Evolutionary conservation across 306 rosid species (phyloP), one percentile per base, ranked within the genome.

Genomic region (Potentilla sterilis): DNA sequence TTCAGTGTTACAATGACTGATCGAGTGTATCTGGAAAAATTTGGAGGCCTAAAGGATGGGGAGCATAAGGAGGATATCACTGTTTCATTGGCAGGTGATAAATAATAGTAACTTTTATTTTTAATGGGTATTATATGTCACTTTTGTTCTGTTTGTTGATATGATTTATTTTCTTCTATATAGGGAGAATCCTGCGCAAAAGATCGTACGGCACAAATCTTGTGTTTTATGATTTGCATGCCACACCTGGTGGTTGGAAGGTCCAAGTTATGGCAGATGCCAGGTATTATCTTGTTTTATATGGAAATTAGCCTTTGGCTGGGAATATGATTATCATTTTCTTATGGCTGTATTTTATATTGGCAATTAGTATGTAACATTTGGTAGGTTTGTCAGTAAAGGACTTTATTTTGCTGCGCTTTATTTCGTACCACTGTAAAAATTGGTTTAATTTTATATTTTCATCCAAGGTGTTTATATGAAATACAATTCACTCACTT

Each of bases 191-290:
- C 49, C 85, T 83, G 91, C 85, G 87, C 85, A 93, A 93, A 67
- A 86, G 96, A 2, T 70, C 96, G 6, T 90, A 95, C 67, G 86
- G 90, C 48, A 80, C 91, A 6, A 93, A 87, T 83, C 89, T 93
- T 34, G 80, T 87, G 66, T 93, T 93, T 74, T 93, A 93, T 78
- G 98, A 90, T 52, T 83, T 93, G 48, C 88, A 89, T 74, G 92
- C 58, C 8, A 49, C 58, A 5, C 77, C 77, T 44, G 77, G 51
- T 51, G 85, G 86, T 73, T 78, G 54, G 76, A 90, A 93, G 78
- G 93, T 90, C 61, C 98, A 93, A 86, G 96, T 93, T 51, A 89
- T 93, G 95, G 87, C 95, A 13, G 96, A 90, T 86, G 91, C 88
- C 48, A 89, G 96, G 98, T 93, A 85, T 65, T 21, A 1, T 64